Conservation (phyloP, 331 rosid species). For the Rosa hybrid region DNA sequence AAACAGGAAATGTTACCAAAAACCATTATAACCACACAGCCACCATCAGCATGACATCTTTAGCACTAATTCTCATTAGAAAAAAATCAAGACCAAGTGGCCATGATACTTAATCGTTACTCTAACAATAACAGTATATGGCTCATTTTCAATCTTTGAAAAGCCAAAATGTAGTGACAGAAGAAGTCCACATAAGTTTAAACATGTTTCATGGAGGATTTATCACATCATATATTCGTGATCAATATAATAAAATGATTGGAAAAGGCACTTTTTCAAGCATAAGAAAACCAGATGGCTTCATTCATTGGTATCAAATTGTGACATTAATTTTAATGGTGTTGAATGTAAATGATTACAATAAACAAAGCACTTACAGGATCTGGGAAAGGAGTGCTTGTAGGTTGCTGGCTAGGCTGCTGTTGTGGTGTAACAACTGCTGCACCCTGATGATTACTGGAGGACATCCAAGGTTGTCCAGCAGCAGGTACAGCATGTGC, state of each 20-base stretch:
- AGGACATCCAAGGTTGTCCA: slow-evolving; percentile 74
- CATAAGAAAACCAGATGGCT: not conserved
- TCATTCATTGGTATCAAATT: not conserved
- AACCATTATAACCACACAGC: not conserved
- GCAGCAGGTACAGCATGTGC: slow-evolving; percentile 50
- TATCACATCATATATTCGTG: not conserved
- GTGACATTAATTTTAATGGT: slow-evolving; percentile 11
- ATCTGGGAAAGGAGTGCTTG: slow-evolving; percentile 51
- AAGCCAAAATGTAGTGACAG: too few species aligned
- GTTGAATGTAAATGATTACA: slow-evolving; percentile 8
- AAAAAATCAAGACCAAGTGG: not conserved
- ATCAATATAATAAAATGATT: not conserved
- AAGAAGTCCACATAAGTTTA: not conserved
- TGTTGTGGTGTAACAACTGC: slow-evolving; percentile 47
- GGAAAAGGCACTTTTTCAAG: not conserved
- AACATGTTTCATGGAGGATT: not conserved
- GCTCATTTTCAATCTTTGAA: too few species aligned
- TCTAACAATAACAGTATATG: not conserved
- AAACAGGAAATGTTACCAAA: not conserved
- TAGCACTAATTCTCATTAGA: not conserved
- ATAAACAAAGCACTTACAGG: slow-evolving; percentile 44
- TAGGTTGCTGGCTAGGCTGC: slow-evolving; percentile 60
- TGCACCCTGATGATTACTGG: slow-evolving; percentile 71
- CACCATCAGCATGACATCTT: not conserved
- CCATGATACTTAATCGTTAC: not conserved